Percentiles rank a stretch among this genome's conserved stretches.
These are phyloP conservation scores for Pseudocercospora crystallina DNA, from an alignment of 2,329 filamentous ascomycete species.

Conservation along the genomic window DNA sequence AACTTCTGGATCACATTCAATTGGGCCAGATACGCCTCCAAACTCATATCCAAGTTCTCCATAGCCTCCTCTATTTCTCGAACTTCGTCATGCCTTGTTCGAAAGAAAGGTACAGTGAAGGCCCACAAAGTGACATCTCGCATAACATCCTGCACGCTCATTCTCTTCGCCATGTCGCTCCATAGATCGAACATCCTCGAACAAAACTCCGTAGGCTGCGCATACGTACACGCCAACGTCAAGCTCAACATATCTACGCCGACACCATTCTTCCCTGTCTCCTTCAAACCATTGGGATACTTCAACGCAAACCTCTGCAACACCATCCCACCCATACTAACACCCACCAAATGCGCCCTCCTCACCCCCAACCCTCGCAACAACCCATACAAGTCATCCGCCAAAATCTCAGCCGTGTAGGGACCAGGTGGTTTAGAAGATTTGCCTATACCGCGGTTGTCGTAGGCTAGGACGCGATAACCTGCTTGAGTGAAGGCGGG, in stretches of 20 bases:
- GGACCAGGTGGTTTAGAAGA: slow-evolving; percentile 18
- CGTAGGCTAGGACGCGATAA: slow-evolving; percentile 24
- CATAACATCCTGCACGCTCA: slow-evolving; percentile 28
- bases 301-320: slow-evolving; percentile 24
- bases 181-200: slow-evolving; percentile 25
- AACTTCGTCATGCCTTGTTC: slow-evolving; percentile 14
- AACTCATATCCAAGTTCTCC: slow-evolving; percentile 21
- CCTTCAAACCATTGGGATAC: slow-evolving; percentile 16
- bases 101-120: slow-evolving; percentile 28
- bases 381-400: slow-evolving; percentile 24
- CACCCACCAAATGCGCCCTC: slow-evolving; percentile 22
- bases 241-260: slow-evolving; percentile 17
- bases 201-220: slow-evolving; percentile 24
- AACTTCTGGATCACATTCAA: slow-evolving; percentile 28
- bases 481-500: slow-evolving; percentile 19
- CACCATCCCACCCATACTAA: slow-evolving; percentile 31
- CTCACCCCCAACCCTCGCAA: slow-evolving; percentile 11
- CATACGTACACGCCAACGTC: slow-evolving; percentile 26
- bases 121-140: slow-evolving; percentile 28
- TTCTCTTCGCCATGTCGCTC: slow-evolving; percentile 24
- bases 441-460: slow-evolving; percentile 28
- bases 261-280: not conserved
- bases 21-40: slow-evolving; percentile 25
- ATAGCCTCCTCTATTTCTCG: slow-evolving; percentile 23
- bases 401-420: slow-evolving; percentile 23